A percentile compares a stretch with the other conserved stretches of the same genome.
Evolutionary conservation across 23 red algal species (phyloP).

Genomic region (Pyropia haitanensis): DNA sequence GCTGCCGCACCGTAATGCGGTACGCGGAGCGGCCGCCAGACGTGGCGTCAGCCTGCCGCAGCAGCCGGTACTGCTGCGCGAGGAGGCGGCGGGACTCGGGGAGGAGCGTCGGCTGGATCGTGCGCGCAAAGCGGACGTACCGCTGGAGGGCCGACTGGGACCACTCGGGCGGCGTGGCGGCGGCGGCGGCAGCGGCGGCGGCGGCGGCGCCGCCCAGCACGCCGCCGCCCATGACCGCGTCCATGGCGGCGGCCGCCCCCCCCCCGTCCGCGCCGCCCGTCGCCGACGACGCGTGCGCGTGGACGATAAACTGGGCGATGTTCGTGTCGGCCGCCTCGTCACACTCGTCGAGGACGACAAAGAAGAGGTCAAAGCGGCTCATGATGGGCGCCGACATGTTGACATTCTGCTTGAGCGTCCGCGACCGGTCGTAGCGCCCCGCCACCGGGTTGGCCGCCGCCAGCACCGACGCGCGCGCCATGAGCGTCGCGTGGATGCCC

Average conservation of each 20-base stretch:
- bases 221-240: background rate
- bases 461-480: constrained; percentile 90
- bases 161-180: constrained; percentile 39
- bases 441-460: constrained; percentile 95
- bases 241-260: background rate
- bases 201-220: background rate
- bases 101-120: constrained; percentile 64
- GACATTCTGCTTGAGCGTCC: constrained; percentile 85
- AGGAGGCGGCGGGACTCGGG: constrained; percentile 64
- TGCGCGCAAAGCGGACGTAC: constrained; percentile 80
- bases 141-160: constrained; percentile 48
- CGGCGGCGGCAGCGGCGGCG: background rate
- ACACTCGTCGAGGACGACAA: constrained; percentile 94
- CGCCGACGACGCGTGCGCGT: constrained; percentile 26
- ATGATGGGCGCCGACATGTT: constrained; percentile 96
- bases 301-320: constrained; percentile 81
- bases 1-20: constrained; percentile 94
- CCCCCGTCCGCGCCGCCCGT: constrained; percentile 5
- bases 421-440: constrained; percentile 83
- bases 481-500: constrained; percentile 97
- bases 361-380: constrained; percentile 99
- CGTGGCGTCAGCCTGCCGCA: constrained; percentile 75
- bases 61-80: constrained; percentile 84
- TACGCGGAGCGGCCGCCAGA: constrained; percentile 64
- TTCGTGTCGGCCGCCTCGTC: constrained; percentile 84